Conservation (phyloP, 139 green algal genomes). For the Tetradesmus lagerheimii region DNA sequence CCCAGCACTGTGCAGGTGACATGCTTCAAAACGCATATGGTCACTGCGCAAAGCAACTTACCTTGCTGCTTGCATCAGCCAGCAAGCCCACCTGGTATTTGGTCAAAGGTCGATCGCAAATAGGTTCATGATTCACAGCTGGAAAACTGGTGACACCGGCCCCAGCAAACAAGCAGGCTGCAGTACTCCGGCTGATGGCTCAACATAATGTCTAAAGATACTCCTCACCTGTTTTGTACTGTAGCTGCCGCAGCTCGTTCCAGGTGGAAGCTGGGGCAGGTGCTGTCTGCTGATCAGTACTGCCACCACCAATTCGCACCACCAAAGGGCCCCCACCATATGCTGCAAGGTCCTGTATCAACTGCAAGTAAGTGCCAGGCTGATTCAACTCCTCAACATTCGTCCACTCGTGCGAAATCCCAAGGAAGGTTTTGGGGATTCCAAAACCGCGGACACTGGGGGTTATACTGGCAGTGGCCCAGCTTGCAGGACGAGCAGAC, state of each 20-base stretch:
- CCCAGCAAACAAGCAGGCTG: background rate
- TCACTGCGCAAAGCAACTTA: no score
- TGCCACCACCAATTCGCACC: conserved; percentile 38
- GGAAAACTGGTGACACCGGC: no score
- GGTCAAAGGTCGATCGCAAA: background rate
- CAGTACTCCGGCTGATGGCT: background rate
- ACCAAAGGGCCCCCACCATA: conserved; percentile 39
- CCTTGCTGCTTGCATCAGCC: background rate
- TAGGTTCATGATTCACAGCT: no score
- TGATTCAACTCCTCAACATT: conserved; percentile 39
- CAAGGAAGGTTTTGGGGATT: conserved; percentile 39
- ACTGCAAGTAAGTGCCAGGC: background rate
- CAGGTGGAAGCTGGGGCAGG: background rate
- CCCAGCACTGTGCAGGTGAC: background rate
- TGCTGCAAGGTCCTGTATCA: conserved; percentile 34
- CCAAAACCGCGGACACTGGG: background rate
- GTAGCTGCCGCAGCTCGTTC: conserved; percentile 11
- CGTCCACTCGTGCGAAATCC: conserved; percentile 47
- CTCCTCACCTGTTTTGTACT: conserved; percentile 26
- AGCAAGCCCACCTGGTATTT: background rate
- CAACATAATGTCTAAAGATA: no score
- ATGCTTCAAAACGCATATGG: no score
- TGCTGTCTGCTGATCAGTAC: conserved; percentile 34
- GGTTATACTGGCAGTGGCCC: background rate
- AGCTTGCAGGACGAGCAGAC: background rate